phyloP scores from a whole-genome alignment of 2,329 filamentous ascomycete species.

The Fusarium ambrosium region DNA sequence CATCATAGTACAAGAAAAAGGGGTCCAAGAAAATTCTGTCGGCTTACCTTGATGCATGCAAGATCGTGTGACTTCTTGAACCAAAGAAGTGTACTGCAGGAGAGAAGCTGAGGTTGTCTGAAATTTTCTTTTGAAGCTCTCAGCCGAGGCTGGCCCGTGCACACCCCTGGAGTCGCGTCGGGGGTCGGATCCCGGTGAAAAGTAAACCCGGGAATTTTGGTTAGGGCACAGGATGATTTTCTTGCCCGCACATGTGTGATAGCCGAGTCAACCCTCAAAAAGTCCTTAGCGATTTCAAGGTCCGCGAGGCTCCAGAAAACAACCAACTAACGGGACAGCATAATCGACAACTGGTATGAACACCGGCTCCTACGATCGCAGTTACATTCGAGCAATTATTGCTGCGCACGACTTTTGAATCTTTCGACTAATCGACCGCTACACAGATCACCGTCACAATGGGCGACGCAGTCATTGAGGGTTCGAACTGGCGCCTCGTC shows the following conservation, averaged over 20 bases:
- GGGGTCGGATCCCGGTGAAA: slow-evolving; percentile 45
- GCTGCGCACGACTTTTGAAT: slow-evolving; percentile 43
- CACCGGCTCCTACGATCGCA: slow-evolving; percentile 48
- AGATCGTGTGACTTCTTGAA: slow-evolving; percentile 38
- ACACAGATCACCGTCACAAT: slow-evolving; percentile 76
- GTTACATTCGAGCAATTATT: slow-evolving; percentile 43
- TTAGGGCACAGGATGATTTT: slow-evolving; percentile 60
- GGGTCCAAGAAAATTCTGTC: slow-evolving; percentile 8
- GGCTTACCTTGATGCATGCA: slow-evolving; percentile 49
- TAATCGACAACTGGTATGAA: slow-evolving; percentile 58
- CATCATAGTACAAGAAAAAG: slow-evolving; percentile 73
- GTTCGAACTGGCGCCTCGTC: slow-evolving; percentile 92
- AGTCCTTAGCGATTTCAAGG: slow-evolving; percentile 56
- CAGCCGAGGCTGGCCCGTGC: slow-evolving; percentile 39
- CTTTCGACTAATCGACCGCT: slow-evolving; percentile 51
- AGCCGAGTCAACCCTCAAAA: slow-evolving; percentile 56
- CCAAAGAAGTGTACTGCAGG: slow-evolving; percentile 14
- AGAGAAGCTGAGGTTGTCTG: not conserved
- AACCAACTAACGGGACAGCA: slow-evolving; percentile 56
- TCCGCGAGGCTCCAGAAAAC: slow-evolving; percentile 53
- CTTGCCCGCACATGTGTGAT: slow-evolving; percentile 55
- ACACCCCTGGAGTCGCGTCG: not conserved
- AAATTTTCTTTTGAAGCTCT: slow-evolving; percentile 49
- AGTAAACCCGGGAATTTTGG: slow-evolving; percentile 50
- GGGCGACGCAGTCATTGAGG: slow-evolving; percentile 85